These are phyloP conservation scores for Pseudognaphalium luteoalbum DNA, from an alignment of 129 eudicot genomes.

Conservation along the genomic window DNA sequence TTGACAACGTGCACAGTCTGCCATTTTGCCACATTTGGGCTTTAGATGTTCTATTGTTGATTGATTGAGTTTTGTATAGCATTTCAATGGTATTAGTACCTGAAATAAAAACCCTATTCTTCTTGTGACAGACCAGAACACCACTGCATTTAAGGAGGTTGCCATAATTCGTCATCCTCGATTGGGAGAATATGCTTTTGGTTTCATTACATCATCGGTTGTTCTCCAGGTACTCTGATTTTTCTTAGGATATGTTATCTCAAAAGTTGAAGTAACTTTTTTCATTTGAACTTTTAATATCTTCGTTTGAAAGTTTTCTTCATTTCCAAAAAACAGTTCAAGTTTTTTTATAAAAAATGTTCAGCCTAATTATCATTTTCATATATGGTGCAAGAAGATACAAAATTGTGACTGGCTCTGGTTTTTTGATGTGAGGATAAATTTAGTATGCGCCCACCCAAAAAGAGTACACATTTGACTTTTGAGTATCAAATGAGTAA, in stretches of 20 bases:
- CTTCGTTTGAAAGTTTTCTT: not conserved
- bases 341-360: not conserved
- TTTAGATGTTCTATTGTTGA: not conserved
- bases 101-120: not conserved
- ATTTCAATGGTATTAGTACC: not conserved
- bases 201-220: conserved; percentile 80
- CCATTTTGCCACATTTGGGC: not conserved
- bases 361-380: not conserved
- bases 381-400: not conserved
- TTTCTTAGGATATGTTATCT: not conserved
- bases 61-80: conserved; percentile 1
- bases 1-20: not conserved
- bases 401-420: not conserved
- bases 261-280: not conserved
- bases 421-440: not conserved
- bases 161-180: conserved; percentile 94
- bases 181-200: conserved; percentile 83
- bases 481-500: not conserved
- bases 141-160: conserved; percentile 88
- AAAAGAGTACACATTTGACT: not conserved
- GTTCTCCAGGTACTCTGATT: conserved; percentile 60
- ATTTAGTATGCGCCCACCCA: not conserved
- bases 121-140: conserved; percentile 58
- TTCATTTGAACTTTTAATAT: not conserved
- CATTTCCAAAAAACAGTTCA: not conserved